phyloP scores from a whole-genome alignment of 768 basidiomycete genomes.

The Flagelloscypha sp. region DNA sequence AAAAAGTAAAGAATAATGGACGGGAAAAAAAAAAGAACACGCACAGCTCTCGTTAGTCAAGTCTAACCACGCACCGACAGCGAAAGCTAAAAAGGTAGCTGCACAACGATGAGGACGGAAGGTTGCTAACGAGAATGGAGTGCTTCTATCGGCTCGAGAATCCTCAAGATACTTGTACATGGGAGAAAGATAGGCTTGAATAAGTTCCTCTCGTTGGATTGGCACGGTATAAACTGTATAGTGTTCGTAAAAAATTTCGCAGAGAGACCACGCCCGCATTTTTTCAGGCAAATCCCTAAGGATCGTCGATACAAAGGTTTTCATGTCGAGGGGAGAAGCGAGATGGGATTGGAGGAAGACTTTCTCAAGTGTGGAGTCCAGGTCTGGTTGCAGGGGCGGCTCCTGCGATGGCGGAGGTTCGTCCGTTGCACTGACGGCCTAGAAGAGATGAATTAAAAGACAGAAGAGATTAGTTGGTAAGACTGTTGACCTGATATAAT shows the following conservation, averaged over 20 bases:
- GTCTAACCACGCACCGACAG: conserved; percentile 50
- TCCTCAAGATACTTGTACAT: conserved; percentile 48
- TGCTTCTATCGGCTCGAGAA: no score
- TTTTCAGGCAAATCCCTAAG: conserved; percentile 51
- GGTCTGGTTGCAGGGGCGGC: no score
- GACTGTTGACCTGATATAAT: no score
- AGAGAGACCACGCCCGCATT: conserved; percentile 54
- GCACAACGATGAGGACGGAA: conserved; percentile 45
- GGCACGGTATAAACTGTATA: conserved; percentile 37
- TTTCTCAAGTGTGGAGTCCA: no score
- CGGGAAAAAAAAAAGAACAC: conserved; percentile 9
- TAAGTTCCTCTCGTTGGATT: conserved; percentile 58
- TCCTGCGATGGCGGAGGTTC: no score
- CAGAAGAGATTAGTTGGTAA: no score
- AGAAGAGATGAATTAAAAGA: no score
- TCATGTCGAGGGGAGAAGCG: no score
- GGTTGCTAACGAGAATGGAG: no score
- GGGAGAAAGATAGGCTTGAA: conserved; percentile 56
- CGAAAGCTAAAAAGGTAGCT: conserved; percentile 47
- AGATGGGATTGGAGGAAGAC: no score
- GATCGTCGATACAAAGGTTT: no score
- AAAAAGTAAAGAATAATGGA: conserved; percentile 2
- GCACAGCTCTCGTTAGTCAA: conserved; percentile 50
- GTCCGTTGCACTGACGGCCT: no score
- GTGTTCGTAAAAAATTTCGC: conserved; percentile 63